Evolutionary conservation across 495 filamentous ascomycete species (phyloP).

Genomic region (Tuber microsphaerosporum): DNA sequence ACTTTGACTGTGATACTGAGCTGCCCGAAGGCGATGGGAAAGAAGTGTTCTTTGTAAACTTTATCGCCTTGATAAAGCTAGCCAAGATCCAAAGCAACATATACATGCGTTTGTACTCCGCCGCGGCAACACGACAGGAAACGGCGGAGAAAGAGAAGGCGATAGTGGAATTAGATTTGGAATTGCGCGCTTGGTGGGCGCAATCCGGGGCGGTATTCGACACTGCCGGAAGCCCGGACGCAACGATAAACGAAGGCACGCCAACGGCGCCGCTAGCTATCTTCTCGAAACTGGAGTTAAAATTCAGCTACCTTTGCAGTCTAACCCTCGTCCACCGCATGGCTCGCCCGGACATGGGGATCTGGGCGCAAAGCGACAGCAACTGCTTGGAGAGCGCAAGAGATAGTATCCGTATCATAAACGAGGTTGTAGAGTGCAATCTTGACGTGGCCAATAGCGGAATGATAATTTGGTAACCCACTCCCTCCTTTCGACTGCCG

Average conservation of each 20-base stretch:
- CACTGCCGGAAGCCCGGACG: background rate
- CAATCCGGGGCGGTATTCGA: conserved; percentile 27
- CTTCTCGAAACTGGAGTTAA: conserved; percentile 33
- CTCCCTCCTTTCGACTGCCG: background rate
- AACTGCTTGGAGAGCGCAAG: conserved; percentile 35
- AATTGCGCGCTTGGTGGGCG: conserved; percentile 35
- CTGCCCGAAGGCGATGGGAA: conserved; percentile 32
- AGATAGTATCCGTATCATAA: conserved; percentile 33
- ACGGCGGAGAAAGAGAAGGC: conserved; percentile 27
- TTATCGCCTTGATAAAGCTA: conserved; percentile 31
- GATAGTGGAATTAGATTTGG: conserved; percentile 27
- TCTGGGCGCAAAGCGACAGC: conserved; percentile 28
- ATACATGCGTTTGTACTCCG: conserved; percentile 38
- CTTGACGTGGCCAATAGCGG: conserved; percentile 34
- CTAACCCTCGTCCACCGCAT: conserved; percentile 36
- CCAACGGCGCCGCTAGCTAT: conserved; percentile 15
- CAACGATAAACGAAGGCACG: background rate
- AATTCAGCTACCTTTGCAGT: conserved; percentile 36
- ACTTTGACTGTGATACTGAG: conserved; percentile 39
- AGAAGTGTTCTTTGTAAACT: conserved; percentile 26
- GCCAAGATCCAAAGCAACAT: conserved; percentile 38
- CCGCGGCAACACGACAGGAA: conserved; percentile 21
- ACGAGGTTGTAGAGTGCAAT: conserved; percentile 30
- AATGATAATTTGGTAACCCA: conserved; percentile 36
- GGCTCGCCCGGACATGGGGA: conserved; percentile 30